Percentiles rank a stretch among this genome's conserved stretches.
Evolutionary conservation across 2,329 filamentous ascomycete genomes (phyloP).

Genomic region (Sporothrix curviconia): DNA sequence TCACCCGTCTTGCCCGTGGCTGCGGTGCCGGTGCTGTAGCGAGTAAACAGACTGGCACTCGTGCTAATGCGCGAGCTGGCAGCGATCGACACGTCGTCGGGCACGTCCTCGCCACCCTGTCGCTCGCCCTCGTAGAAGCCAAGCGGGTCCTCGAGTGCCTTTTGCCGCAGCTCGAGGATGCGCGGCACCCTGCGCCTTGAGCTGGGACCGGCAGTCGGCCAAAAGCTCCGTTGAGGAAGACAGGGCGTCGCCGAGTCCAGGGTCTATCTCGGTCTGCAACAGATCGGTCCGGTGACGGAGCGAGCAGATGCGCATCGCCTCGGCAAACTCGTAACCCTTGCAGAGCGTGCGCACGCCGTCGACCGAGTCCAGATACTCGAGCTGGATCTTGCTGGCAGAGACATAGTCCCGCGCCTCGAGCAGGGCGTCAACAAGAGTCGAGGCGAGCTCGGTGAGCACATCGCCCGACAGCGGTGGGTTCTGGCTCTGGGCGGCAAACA

Average conservation of each 20-base stretch:
- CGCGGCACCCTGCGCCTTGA: conserved; percentile 80
- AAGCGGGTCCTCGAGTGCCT: conserved; percentile 77
- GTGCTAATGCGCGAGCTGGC: conserved; percentile 74
- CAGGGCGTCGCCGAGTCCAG: conserved; percentile 72
- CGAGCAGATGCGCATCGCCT: conserved; percentile 73
- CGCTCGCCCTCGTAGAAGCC: conserved; percentile 81
- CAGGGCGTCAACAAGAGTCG: conserved; percentile 67
- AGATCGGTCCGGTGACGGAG: conserved; percentile 55
- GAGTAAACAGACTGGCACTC: conserved; percentile 81
- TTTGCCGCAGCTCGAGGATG: conserved; percentile 71
- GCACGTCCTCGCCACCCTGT: conserved; percentile 42
- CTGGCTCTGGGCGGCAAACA: conserved; percentile 69
- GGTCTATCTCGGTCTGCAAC: conserved; percentile 64
- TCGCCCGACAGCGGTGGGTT: conserved; percentile 27
- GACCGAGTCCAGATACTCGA: conserved; percentile 72
- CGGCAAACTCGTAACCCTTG: conserved; percentile 78
- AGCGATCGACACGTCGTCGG: conserved; percentile 87
- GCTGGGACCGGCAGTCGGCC: conserved; percentile 83
- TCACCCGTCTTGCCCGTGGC: conserved; percentile 32
- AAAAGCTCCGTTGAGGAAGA: conserved; percentile 82
- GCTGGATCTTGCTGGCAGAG: conserved; percentile 70
- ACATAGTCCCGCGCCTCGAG: conserved; percentile 79
- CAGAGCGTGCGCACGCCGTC: conserved; percentile 73
- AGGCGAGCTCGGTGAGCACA: conserved; percentile 63
- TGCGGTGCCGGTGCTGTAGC: conserved; percentile 72